These are phyloP conservation scores for Botrytis tulipae DNA, from an alignment of 2,329 filamentous ascomycete species.

Conservation along the genomic window DNA sequence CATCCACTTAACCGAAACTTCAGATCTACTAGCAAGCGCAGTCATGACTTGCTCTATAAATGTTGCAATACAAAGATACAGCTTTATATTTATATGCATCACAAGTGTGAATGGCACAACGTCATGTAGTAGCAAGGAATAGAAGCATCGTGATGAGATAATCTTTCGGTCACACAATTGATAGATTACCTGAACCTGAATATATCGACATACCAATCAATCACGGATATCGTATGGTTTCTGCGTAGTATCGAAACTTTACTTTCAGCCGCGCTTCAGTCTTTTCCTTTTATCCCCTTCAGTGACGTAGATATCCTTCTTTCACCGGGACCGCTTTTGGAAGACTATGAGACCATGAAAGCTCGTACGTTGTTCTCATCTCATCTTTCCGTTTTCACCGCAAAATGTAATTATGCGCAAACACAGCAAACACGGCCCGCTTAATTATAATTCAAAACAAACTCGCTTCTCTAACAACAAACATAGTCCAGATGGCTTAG, in stretches of 20 bases:
- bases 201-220: neutral
- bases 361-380: neutral
- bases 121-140: neutral
- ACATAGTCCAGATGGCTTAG: conserved; percentile 11
- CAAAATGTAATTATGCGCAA: neutral
- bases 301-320: neutral
- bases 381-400: neutral
- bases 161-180: neutral
- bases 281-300: neutral
- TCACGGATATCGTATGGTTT: neutral
- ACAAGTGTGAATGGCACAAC: neutral
- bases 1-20: neutral
- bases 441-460: neutral
- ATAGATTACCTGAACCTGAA: neutral
- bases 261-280: neutral
- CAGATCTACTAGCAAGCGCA: neutral
- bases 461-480: neutral
- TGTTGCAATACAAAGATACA: neutral
- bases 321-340: neutral
- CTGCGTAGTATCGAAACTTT: neutral
- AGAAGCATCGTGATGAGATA: neutral
- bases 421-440: neutral
- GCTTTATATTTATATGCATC: neutral
- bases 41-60: neutral
- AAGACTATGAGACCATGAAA: neutral